phyloP scores from a whole-genome alignment of 169 alveolate species.

The Cryptosporidium felis region DNA sequence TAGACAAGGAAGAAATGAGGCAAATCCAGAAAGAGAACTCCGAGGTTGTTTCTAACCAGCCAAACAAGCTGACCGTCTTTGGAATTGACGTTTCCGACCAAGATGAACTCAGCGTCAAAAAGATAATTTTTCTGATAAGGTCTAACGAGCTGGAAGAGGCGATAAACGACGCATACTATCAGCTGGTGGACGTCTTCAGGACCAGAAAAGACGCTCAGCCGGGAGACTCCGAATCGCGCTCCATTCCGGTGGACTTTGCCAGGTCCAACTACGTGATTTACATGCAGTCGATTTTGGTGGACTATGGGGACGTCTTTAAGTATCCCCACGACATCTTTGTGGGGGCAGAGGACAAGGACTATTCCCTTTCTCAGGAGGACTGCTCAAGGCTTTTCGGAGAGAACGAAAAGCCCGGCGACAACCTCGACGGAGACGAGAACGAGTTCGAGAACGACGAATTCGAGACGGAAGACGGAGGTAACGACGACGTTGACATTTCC shows the following conservation, averaged over 20 bases:
- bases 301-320: conserved; percentile 58
- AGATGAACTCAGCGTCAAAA: conserved; percentile 8
- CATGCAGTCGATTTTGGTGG: conserved; percentile 40
- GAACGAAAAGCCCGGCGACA: neutral
- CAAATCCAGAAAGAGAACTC: conserved; percentile 6
- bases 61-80: neutral
- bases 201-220: conserved; percentile 17
- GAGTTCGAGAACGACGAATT: neutral
- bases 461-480: neutral
- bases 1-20: conserved; percentile 27
- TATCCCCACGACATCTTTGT: conserved; percentile 59
- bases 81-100: conserved; percentile 14
- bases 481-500: conserved; percentile 46
- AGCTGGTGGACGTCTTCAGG: conserved; percentile 32
- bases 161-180: conserved; percentile 30
- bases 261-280: conserved; percentile 30
- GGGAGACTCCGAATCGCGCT: neutral
- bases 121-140: conserved; percentile 7
- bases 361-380: conserved; percentile 6
- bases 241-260: conserved; percentile 27
- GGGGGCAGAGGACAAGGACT: conserved; percentile 25
- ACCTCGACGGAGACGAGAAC: neutral
- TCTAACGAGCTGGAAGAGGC: conserved; percentile 28
- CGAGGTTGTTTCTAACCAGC: neutral
- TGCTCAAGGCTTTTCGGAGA: conserved; percentile 44